Conservation (phyloP, 2,329 filamentous ascomycete genomes). For the Colletotrichum karsti region DNA sequence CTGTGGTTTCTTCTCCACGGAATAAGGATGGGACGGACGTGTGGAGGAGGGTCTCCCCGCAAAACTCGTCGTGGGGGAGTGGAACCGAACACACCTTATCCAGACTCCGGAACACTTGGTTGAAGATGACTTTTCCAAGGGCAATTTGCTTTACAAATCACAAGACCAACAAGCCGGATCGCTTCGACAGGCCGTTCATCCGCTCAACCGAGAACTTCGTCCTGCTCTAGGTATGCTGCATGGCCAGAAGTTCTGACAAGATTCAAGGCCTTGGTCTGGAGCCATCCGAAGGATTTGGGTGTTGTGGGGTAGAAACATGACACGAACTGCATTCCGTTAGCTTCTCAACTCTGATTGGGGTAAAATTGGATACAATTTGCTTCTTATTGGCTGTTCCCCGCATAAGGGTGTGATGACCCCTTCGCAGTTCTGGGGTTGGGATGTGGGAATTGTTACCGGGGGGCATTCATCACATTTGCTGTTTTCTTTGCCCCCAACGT, state of each 20-base stretch:
- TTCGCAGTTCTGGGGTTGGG: constrained; percentile 10
- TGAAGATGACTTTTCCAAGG: neutral
- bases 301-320: neutral
- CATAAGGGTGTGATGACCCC: neutral
- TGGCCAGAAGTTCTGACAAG: neutral
- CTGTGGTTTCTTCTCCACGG: neutral
- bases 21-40: neutral
- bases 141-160: neutral
- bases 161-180: neutral
- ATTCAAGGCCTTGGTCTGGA: constrained; percentile 1
- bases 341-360: neutral
- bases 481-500: neutral
- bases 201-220: neutral
- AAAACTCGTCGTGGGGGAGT: neutral
- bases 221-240: neutral
- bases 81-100: constrained; percentile 11
- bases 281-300: neutral
- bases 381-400: constrained; percentile 4
- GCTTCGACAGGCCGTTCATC: neutral
- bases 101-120: neutral
- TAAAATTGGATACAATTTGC: neutral
- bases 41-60: neutral
- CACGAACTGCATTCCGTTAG: neutral
- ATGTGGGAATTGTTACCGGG: neutral
- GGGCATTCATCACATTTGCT: neutral